Conservation (phyloP, 2,329 filamentous ascomycete species). For the Colletotrichum sp. region DNA sequence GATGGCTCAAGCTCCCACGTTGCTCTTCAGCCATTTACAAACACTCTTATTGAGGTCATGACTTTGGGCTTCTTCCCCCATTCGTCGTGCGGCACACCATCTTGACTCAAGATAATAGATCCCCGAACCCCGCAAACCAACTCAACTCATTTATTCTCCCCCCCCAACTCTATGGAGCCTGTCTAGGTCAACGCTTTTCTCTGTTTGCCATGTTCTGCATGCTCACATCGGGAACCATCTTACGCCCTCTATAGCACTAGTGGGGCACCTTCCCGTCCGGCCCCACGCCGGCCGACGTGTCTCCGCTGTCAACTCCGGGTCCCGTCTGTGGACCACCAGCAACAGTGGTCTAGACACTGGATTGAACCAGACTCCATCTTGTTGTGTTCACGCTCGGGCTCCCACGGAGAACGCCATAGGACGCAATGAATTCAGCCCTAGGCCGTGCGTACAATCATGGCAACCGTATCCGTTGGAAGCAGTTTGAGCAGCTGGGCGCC, state of each 20-base stretch:
- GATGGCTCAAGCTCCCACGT: not conserved
- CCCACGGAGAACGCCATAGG: not conserved
- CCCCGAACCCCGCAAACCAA: not conserved
- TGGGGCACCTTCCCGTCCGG: not conserved
- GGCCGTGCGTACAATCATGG: not conserved
- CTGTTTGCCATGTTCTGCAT: not conserved
- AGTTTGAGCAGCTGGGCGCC: not conserved
- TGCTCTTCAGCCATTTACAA: not conserved
- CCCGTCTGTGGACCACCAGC: not conserved
- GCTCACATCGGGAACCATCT: not conserved
- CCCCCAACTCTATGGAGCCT: not conserved
- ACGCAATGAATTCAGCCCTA: not conserved
- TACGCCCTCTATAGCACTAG: not conserved
- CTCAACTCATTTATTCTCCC: not conserved
- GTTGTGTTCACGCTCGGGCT: not conserved
- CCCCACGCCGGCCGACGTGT: not conserved
- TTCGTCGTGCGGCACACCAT: not conserved
- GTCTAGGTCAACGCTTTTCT: not conserved
- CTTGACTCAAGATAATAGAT: not conserved
- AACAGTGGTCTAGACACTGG: not conserved
- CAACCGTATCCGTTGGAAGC: not conserved
- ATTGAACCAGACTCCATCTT: not conserved
- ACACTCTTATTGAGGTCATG: not conserved
- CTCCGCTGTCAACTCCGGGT: slow-evolving; percentile 3
- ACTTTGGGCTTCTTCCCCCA: not conserved